Evolutionary conservation across 805 yeast species (phyloP).

Genomic region (Wickerhamiella dianesei): DNA sequence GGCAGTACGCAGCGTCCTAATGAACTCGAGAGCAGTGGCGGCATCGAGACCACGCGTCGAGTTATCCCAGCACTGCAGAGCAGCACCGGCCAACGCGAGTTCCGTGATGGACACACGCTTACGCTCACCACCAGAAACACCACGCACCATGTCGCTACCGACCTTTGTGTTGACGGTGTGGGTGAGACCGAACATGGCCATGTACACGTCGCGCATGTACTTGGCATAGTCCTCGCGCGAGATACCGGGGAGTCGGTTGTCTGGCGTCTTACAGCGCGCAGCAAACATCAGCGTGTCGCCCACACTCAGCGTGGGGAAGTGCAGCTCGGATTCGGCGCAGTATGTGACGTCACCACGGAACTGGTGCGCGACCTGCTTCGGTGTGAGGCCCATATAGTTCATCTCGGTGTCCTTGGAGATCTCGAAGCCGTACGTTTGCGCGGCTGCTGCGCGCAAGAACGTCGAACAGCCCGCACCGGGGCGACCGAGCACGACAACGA

Average conservation of each 20-base stretch:
- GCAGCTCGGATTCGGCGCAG: slow-evolving; percentile 42
- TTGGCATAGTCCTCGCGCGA: slow-evolving; percentile 35
- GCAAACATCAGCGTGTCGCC: slow-evolving; percentile 62
- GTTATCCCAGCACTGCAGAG: slow-evolving; percentile 62
- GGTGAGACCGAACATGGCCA: slow-evolving; percentile 44
- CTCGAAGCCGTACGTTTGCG: slow-evolving; percentile 36
- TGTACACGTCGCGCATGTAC: slow-evolving; percentile 35
- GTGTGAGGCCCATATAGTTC: slow-evolving; percentile 47
- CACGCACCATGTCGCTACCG: slow-evolving; percentile 49
- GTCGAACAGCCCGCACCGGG: slow-evolving; percentile 79
- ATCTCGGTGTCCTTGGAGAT: slow-evolving; percentile 39
- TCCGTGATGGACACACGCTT: slow-evolving; percentile 77
- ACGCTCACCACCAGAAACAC: slow-evolving; percentile 79
- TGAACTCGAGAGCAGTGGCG: slow-evolving; percentile 67
- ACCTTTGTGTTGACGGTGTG: slow-evolving; percentile 49
- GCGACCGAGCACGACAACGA: slow-evolving; percentile 54
- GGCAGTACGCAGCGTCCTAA: slow-evolving; percentile 50
- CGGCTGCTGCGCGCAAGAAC: slow-evolving; percentile 49
- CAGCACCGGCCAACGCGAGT: slow-evolving; percentile 51
- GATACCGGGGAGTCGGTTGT: slow-evolving; percentile 34
- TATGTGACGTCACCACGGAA: slow-evolving; percentile 39
- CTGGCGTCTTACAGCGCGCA: slow-evolving; percentile 54
- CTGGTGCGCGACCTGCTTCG: slow-evolving; percentile 42
- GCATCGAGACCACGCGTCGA: slow-evolving; percentile 79
- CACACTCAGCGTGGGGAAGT: slow-evolving; percentile 65